Percentiles rank a stretch among this genome's conserved stretches.
Conservation (phyloP, 768 basidiomycete genomes). For the Panus rudis region DNA sequence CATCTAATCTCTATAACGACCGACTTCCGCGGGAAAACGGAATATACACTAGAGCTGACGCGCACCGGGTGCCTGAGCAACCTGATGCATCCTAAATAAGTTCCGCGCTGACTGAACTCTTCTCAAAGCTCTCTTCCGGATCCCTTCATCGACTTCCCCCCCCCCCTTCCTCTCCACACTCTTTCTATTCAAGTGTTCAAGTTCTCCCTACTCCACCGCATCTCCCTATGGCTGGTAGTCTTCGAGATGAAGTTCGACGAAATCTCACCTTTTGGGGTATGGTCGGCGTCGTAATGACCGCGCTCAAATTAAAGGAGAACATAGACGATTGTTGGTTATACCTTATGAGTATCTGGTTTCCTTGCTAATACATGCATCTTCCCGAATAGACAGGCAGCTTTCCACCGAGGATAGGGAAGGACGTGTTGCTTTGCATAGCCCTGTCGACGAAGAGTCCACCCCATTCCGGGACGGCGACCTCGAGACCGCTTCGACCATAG, state of each 20-base stretch:
- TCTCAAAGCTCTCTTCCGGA: too few species aligned
- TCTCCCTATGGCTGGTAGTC: neutral
- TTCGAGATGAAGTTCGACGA: neutral
- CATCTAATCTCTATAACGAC: too few species aligned
- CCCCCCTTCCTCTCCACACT: too few species aligned
- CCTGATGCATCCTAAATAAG: too few species aligned
- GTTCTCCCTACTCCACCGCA: neutral
- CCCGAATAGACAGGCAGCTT: conserved; percentile 34
- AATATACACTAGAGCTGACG: too few species aligned
- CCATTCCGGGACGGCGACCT: neutral
- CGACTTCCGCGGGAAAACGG: too few species aligned
- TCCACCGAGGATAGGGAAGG: conserved; percentile 29
- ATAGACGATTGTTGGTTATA: conserved; percentile 38
- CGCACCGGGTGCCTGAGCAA: too few species aligned
- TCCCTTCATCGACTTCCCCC: too few species aligned
- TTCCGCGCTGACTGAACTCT: too few species aligned
- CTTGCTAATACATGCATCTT: neutral
- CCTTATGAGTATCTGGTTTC: neutral
- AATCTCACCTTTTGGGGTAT: conserved; percentile 32
- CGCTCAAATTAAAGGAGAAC: conserved; percentile 41
- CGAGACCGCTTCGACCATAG: conserved; percentile 13
- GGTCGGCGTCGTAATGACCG: conserved; percentile 37
- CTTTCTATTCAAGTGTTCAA: neutral
- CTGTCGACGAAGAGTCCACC: conserved; percentile 13
- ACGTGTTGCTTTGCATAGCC: conserved; percentile 18